Conservation (phyloP, 1,284 basidiomycete genomes). For the Pterulicium gracile region DNA sequence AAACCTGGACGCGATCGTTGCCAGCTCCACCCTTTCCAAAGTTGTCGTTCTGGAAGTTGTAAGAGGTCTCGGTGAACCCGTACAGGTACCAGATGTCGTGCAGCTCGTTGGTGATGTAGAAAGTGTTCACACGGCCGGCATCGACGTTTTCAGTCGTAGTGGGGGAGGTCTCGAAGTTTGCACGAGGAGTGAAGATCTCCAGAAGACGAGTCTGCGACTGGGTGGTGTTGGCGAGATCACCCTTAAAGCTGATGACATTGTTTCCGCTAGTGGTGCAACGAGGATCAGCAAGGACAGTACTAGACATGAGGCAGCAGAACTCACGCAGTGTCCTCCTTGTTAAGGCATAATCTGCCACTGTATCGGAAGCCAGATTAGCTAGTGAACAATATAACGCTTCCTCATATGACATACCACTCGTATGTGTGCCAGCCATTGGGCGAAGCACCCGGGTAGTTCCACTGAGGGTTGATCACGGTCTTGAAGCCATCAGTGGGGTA, state of each 20-base stretch:
- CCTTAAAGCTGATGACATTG: conserved; percentile 28
- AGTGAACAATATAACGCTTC: too few relatives aligned
- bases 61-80: conserved; percentile 28
- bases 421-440: too few relatives aligned
- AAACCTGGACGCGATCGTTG: conserved; percentile 29
- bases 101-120: conserved; percentile 38
- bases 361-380: too few relatives aligned
- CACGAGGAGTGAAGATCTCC: conserved; percentile 30
- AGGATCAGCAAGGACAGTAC: too few relatives aligned
- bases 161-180: conserved; percentile 17
- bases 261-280: conserved; percentile 27
- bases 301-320: too few relatives aligned
- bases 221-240: conserved; percentile 15
- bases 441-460: too few relatives aligned
- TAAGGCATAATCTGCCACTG: too few relatives aligned
- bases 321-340: too few relatives aligned
- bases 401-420: too few relatives aligned
- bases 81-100: conserved; percentile 40
- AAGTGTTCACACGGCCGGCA: conserved; percentile 37
- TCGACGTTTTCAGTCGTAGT: conserved; percentile 25
- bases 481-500: conserved; percentile 26
- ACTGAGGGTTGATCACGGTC: conserved; percentile 29
- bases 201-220: conserved; percentile 24
- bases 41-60: conserved; percentile 37
- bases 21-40: conserved; percentile 28